These are phyloP conservation scores for Macrolepiota fuliginosa DNA, from an alignment of 768 basidiomycete species.

Conservation along the genomic window DNA sequence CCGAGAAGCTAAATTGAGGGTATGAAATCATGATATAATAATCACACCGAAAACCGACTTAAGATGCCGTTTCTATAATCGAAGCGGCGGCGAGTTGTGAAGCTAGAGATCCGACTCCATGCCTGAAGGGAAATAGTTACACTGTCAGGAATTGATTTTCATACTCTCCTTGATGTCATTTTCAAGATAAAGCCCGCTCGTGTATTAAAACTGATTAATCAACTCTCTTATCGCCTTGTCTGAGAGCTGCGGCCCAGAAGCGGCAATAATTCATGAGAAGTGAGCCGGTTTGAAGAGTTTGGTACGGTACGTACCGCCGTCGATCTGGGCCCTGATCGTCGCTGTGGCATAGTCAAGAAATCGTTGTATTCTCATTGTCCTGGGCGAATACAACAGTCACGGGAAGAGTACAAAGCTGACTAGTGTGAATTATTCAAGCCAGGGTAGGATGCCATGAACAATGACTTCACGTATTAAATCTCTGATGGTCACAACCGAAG, in stretches of 20 bases:
- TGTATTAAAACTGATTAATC: neutral
- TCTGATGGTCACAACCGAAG: too few relatives aligned
- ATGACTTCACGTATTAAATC: neutral
- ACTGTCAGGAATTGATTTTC: neutral
- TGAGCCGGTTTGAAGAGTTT: slow-evolving; percentile 10
- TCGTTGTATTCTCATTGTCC: neutral
- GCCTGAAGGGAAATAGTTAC: neutral
- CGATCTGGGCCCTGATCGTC: slow-evolving; percentile 13
- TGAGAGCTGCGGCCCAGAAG: slow-evolving; percentile 9
- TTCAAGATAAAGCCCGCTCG: neutral
- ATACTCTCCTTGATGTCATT: neutral
- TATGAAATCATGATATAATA: neutral
- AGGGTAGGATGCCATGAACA: too few relatives aligned
- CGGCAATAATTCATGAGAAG: slow-evolving; percentile 8
- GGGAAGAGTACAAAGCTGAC: neutral
- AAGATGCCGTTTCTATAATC: neutral
- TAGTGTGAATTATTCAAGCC: neutral
- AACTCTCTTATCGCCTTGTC: neutral
- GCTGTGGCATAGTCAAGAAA: neutral
- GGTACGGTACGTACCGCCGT: neutral
- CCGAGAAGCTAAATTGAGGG: neutral
- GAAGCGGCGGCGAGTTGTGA: neutral
- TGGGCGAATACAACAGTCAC: neutral
- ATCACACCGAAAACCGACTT: neutral
- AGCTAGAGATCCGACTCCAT: neutral